These are phyloP conservation scores for Setaria italica DNA, from an alignment of 202 grass and related monocot genomes.

Conservation along the genomic window DNA sequence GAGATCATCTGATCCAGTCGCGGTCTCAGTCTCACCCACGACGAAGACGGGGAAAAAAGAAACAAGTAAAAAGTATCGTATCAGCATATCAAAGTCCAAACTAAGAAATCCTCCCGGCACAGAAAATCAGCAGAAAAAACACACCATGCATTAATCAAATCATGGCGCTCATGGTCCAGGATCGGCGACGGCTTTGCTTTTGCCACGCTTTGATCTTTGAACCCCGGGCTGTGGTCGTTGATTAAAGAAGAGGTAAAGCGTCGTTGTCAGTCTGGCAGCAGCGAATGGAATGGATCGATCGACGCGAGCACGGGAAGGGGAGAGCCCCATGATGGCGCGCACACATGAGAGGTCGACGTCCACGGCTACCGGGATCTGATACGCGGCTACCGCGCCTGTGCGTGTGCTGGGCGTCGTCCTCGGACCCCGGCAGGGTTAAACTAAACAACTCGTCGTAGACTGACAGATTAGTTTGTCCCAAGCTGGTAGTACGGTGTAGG, in stretches of 20 bases:
- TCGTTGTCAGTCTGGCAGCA: slow-evolving; percentile 33
- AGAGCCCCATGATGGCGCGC: neutral
- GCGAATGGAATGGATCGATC: neutral
- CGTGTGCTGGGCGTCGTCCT: slow-evolving; percentile 27
- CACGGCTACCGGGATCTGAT: slow-evolving; percentile 34
- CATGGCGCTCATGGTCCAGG: slow-evolving; percentile 28
- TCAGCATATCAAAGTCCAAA: neutral
- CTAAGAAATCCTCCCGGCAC: neutral
- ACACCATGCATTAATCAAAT: neutral
- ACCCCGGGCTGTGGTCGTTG: slow-evolving; percentile 16
- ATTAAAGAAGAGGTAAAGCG: slow-evolving; percentile 28
- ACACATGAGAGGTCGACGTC: slow-evolving; percentile 33
- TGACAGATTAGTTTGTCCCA: slow-evolving; percentile 34
- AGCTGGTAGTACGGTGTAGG: neutral
- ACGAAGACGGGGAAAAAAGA: neutral
- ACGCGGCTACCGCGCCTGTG: slow-evolving; percentile 41
- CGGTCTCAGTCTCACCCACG: neutral
- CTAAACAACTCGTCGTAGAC: neutral
- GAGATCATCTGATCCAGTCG: neutral
- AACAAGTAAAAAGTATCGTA: no score
- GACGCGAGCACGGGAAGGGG: neutral
- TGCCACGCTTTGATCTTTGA: slow-evolving; percentile 38
- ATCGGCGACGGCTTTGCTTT: neutral
- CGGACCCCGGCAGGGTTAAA: slow-evolving; percentile 1
- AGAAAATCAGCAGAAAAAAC: neutral